Conservation (phyloP, 345 rosid species). For the Acer yangbiense region DNA sequence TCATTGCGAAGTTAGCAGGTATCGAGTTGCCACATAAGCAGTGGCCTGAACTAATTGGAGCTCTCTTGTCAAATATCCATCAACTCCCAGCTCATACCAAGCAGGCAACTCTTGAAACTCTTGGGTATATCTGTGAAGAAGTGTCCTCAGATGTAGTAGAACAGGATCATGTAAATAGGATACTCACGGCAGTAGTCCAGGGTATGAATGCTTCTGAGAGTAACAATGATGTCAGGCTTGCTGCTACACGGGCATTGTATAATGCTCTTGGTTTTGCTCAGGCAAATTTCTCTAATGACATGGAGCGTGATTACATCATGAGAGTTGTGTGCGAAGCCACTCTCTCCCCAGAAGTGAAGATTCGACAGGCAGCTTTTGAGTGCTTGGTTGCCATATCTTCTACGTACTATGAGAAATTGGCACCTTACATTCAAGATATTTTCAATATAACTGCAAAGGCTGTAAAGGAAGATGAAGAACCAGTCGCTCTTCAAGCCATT, state of each 20-base stretch:
- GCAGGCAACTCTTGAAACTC: conserved; percentile 79
- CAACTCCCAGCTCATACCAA: conserved; percentile 65
- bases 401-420: conserved; percentile 32
- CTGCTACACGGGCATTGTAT: conserved; percentile 32
- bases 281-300: conserved; percentile 31
- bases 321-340: conserved; percentile 42
- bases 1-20: conserved; percentile 71
- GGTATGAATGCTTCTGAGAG: conserved; percentile 33
- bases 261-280: conserved; percentile 40
- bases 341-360: conserved; percentile 31
- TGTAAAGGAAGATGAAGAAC: conserved; percentile 34
- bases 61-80: conserved; percentile 65
- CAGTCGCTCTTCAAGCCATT: conserved; percentile 37
- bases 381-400: conserved; percentile 38
- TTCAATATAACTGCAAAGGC: conserved; percentile 37
- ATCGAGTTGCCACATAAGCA: conserved; percentile 79
- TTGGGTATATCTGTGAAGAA: conserved; percentile 79
- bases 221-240: conserved; percentile 36
- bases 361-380: conserved; percentile 38
- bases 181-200: conserved; percentile 70
- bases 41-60: conserved; percentile 75
- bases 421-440: conserved; percentile 32
- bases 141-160: conserved; percentile 71
- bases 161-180: conserved; percentile 79
- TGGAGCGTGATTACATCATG: conserved; percentile 41